Evolutionary conservation across 2,329 filamentous ascomycete genomes (phyloP), one percentile per base, ranked within the genome.

Genomic region (Colletotrichum australisinense): DNA sequence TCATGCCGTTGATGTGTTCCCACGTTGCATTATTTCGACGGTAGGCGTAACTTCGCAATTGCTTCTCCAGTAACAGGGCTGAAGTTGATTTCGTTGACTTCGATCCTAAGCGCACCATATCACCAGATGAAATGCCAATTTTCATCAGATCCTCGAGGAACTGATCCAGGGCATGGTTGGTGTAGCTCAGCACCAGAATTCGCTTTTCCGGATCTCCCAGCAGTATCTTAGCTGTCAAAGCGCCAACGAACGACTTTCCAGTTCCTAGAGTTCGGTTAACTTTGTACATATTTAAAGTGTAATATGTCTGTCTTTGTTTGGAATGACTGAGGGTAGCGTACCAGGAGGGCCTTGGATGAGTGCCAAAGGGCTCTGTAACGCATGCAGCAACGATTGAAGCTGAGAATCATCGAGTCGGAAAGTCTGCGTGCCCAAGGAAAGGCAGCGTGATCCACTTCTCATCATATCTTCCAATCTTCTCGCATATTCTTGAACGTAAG

Each of bases 171-270:
- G 91, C 90, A 75, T 93, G 92, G 65, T 94, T 93, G 0, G 92
- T 94, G 70, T 90, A 94, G 30, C 89, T 91, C 2, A 93, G 79
- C 0, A 95, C 88, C 0, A 95, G 83, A 0, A 95, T 88, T 0
- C 79, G 88, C 32, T 88, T 83, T 0, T 76, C 24, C 0, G 88
- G 90, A 5, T 84, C 76, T 1, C 88, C 78, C 24, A 90, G 81
- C 0, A 95, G 78, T 0, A 85, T 80, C 65, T 91, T 91, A 0
- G 89, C 88, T 1, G 92, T 83, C 2, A 93, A 81, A 0, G 92
- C 90, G 0, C 93, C 93, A 3, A 94, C 88, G 74, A 94, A 94
- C 0, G 92, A 94, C 76, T 95, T 95, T 1, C 93, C 93, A 0
- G 93, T 95, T 0, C 92, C 91, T 91, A n/a, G 49, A 32, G 7